phyloP scores from a whole-genome alignment of 768 basidiomycete species.

The Exsudoporus frostii region DNA sequence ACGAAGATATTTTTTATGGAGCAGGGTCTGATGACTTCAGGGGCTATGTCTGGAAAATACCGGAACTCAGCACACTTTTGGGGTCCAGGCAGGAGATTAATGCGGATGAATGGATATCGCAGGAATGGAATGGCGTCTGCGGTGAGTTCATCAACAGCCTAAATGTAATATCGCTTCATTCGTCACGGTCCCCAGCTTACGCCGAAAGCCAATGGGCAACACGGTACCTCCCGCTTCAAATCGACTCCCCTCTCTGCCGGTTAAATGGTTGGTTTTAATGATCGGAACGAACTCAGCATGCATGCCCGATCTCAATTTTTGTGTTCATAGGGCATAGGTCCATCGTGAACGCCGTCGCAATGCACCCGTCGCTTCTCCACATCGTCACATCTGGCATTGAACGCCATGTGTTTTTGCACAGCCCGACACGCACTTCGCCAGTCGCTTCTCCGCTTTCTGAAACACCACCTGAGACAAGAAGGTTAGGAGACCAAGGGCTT shows the following conservation, averaged over 20 bases:
- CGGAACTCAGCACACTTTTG: conserved; percentile 42
- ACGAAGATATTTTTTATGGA: conserved; percentile 57
- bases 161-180: conserved; percentile 7
- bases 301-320: conserved; percentile 1
- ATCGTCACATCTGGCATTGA: conserved; percentile 75
- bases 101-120: conserved; percentile 43
- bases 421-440: conserved; percentile 58
- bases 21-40: conserved; percentile 85
- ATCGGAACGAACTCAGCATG: neutral
- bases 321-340: conserved; percentile 58
- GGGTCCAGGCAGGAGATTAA: conserved; percentile 46
- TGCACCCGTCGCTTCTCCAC: conserved; percentile 69
- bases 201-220: conserved; percentile 36
- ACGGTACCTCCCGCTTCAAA: conserved; percentile 57
- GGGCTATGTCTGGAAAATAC: conserved; percentile 76
- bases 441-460: conserved; percentile 40
- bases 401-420: conserved; percentile 63
- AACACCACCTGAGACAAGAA: conserved; percentile 49
- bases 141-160: conserved; percentile 24
- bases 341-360: conserved; percentile 70
- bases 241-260: conserved; percentile 60
- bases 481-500: conserved; percentile 33
- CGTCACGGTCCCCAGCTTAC: conserved; percentile 39
- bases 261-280: conserved; percentile 47
- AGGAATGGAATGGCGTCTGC: conserved; percentile 29